Conservation (phyloP, 345 rosid genomes). For the Lumnitzera racemosa region DNA sequence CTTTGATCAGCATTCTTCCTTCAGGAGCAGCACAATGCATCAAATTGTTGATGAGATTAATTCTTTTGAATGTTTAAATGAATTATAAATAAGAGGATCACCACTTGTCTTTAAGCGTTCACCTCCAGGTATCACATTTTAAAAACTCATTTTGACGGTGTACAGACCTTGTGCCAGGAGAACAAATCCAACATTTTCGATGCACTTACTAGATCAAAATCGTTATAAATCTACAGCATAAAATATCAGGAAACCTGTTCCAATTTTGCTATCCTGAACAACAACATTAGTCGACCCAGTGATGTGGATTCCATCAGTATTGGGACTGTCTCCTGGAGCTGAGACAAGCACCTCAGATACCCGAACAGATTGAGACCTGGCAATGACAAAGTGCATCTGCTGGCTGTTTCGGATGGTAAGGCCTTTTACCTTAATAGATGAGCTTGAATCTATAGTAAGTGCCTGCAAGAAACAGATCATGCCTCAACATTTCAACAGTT, state of each 20-base stretch:
- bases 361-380: constrained; percentile 54
- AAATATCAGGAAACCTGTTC: constrained; percentile 59
- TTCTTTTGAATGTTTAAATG: too few species aligned
- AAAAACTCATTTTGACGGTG: not conserved
- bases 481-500: constrained; percentile 5
- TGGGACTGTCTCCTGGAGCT: constrained; percentile 89
- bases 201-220: too few species aligned
- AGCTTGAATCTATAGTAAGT: constrained; percentile 86
- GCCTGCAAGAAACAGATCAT: constrained; percentile 42
- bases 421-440: constrained; percentile 60
- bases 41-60: too few species aligned
- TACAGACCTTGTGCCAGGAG: not conserved
- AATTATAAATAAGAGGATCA: too few species aligned
- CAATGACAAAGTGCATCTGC: constrained; percentile 84
- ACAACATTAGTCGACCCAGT: constrained; percentile 67
- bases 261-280: constrained; percentile 83
- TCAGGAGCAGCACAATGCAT: too few species aligned
- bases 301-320: constrained; percentile 94
- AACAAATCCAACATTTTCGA: not conserved
- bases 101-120: too few species aligned
- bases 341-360: constrained; percentile 58
- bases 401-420: constrained; percentile 87
- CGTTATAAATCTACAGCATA: not conserved
- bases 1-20: not conserved
- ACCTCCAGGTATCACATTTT: too few species aligned